A percentile compares a stretch with the other conserved stretches of the same genome.
phyloP scores from a whole-genome alignment of 495 filamentous ascomycete genomes.

The Aspergillus coremiiformis region DNA sequence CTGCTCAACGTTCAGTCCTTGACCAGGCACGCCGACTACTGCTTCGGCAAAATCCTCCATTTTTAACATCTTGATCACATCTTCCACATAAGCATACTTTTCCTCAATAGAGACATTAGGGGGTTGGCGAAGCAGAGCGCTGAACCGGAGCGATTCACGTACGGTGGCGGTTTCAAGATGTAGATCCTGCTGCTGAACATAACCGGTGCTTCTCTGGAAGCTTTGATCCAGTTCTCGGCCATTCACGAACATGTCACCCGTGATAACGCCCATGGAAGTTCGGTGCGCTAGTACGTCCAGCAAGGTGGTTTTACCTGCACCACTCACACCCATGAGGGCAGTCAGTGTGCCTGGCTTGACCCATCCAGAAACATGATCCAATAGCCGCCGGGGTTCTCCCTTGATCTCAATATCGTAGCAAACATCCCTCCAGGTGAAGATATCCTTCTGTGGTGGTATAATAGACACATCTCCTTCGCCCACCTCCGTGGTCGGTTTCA shows the following conservation, averaged over 20 bases:
- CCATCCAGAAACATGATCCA: slow-evolving; percentile 60
- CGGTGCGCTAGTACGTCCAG: slow-evolving; percentile 53
- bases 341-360: slow-evolving; percentile 65
- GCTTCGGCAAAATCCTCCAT: slow-evolving; percentile 41
- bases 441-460: slow-evolving; percentile 41
- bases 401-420: slow-evolving; percentile 62
- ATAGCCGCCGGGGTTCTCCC: slow-evolving; percentile 46
- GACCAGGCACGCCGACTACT: slow-evolving; percentile 36
- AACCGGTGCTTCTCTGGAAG: slow-evolving; percentile 88
- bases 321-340: slow-evolving; percentile 56
- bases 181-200: slow-evolving; percentile 90
- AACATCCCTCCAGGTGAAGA: slow-evolving; percentile 71
- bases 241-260: slow-evolving; percentile 47
- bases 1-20: slow-evolving; percentile 82
- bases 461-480: slow-evolving; percentile 28
- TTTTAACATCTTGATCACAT: slow-evolving; percentile 42
- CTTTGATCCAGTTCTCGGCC: slow-evolving; percentile 52
- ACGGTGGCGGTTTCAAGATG: slow-evolving; percentile 82
- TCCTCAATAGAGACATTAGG: slow-evolving; percentile 31
- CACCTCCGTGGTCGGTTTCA: slow-evolving; percentile 15
- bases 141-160: slow-evolving; percentile 73
- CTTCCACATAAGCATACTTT: slow-evolving; percentile 44
- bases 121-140: slow-evolving; percentile 77
- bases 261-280: slow-evolving; percentile 42
- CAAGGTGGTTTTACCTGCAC: slow-evolving; percentile 60